Base-by-base conservation (phyloP, 2,329 filamentous ascomycete genomes). In the Cladosporium sp. region DNA sequence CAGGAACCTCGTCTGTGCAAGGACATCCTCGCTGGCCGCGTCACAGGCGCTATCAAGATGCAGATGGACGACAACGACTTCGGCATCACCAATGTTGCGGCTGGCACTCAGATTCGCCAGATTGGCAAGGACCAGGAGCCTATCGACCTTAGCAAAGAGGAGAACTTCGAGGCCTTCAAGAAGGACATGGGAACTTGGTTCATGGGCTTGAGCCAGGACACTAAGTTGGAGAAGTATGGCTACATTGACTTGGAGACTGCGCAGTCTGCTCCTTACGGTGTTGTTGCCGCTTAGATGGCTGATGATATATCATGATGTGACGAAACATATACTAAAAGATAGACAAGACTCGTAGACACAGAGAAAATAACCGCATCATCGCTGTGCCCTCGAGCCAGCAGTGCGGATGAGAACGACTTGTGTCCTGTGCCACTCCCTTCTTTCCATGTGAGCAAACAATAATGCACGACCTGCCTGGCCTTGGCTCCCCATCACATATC, bases 11-110 rank as follows among this genome's bases (percentile, higher is more conserved):
- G 70, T 9, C 66, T 82, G 1, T 72, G 74, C 42, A 71, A 69
- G 45, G 72, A 78, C 17, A 75, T 82, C 1, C 66, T 83, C 0
- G 66, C 72, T 0, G 78, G 79, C 10, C 74, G 73, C 61, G 75
- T 74, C 4, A 74, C 72, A 13, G 77, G 77, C 0, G 80, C 80
- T 0, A 77, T 85, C 53, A 65, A 80, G 51, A 68, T 73, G 56
- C 62, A 74, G 20, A 60, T 81, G 2, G 78, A 80, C 48, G 76
- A 82, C 37, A 71, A 81, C 35, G 72, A 86, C 61, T 84, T 85
- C 61, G 77, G 73, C 3, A 56, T 76, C 12, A 76, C 77, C 2
- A 75, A 73, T 56, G 73, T 77, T 13, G 73, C 75, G 25, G 77
- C 77, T 1, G 79, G 79, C 2, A 73, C 75, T 15, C 80, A 83